Evolutionary conservation across 148 eudicot species (phyloP).

Genomic region (Cornus suecica): DNA sequence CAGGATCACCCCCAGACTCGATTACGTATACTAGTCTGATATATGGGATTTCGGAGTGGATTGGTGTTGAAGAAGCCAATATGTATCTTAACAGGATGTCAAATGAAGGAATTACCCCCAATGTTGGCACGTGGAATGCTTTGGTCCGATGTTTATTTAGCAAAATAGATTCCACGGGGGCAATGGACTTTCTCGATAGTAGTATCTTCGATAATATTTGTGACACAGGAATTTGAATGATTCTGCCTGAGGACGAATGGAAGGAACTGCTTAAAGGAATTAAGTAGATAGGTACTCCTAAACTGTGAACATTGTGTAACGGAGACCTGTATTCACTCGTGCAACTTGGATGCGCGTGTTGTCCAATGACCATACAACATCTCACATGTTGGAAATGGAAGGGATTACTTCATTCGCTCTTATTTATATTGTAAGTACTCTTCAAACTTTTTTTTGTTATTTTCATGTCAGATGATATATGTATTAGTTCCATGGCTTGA

Average conservation of each 20-base stretch:
- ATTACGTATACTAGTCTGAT: conserved; percentile 63
- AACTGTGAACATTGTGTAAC: too few species aligned
- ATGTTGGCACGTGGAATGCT: conserved; percentile 46
- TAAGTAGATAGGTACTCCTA: neutral
- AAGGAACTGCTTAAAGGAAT: too few species aligned
- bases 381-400: neutral
- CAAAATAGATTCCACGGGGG: conserved; percentile 26
- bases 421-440: neutral
- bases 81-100: conserved; percentile 53
- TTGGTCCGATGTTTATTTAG: conserved; percentile 49
- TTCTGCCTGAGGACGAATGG: neutral
- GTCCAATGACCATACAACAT: neutral
- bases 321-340: neutral
- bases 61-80: conserved; percentile 38
- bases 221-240: neutral
- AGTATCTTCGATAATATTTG: conserved; percentile 17
- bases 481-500: too few species aligned
- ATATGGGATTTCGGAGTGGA: conserved; percentile 42
- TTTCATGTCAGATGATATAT: neutral
- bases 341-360: neutral
- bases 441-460: neutral
- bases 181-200: conserved; percentile 15
- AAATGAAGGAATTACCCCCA: conserved; percentile 52
- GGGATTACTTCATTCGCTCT: neutral
- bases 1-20: conserved; percentile 34